These are phyloP conservation scores for Verticillium dahliae DNA, from an alignment of 2,329 filamentous ascomycete genomes.

Conservation along the genomic window DNA sequence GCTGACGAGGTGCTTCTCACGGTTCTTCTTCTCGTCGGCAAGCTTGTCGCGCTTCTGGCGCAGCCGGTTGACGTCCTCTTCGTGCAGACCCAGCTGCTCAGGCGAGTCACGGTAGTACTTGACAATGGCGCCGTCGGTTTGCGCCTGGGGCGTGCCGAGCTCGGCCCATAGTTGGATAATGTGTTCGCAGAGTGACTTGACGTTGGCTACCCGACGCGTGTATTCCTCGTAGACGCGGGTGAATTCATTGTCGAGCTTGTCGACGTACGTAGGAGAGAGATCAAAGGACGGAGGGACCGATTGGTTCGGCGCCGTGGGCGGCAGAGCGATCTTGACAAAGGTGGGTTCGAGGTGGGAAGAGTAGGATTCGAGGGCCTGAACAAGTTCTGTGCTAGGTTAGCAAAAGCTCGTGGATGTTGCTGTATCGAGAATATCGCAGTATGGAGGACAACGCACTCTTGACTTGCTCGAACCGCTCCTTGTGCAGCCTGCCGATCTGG, in stretches of 20 bases:
- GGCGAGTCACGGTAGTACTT: conserved; percentile 85
- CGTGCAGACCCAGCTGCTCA: conserved; percentile 88
- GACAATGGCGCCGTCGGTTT: conserved; percentile 82
- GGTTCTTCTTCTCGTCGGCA: conserved; percentile 77
- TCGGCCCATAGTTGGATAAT: conserved; percentile 96
- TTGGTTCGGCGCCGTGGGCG: conserved; percentile 71
- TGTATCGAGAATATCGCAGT: too few species aligned
- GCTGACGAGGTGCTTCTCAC: conserved; percentile 71
- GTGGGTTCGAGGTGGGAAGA: conserved; percentile 89
- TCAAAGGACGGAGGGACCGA: conserved; percentile 80
- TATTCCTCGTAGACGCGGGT: conserved; percentile 96
- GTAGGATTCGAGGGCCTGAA: conserved; percentile 89
- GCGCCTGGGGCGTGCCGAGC: conserved; percentile 85
- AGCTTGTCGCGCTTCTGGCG: conserved; percentile 73
- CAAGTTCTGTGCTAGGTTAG: conserved; percentile 59
- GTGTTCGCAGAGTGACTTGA: conserved; percentile 70
- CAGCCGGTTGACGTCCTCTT: conserved; percentile 73
- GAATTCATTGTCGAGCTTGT: conserved; percentile 83
- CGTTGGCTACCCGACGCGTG: conserved; percentile 69
- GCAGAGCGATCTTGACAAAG: conserved; percentile 79
- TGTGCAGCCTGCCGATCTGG: conserved; percentile 74
- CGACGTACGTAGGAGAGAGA: conserved; percentile 83
- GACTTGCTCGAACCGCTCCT: conserved; percentile 90
- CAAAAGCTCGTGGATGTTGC: neutral
- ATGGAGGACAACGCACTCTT: conserved; percentile 58